Percentiles rank a stretch among this genome's conserved stretches.
Evolutionary conservation across 139 green algal species (phyloP).

Genomic region (Volvox africanus): DNA sequence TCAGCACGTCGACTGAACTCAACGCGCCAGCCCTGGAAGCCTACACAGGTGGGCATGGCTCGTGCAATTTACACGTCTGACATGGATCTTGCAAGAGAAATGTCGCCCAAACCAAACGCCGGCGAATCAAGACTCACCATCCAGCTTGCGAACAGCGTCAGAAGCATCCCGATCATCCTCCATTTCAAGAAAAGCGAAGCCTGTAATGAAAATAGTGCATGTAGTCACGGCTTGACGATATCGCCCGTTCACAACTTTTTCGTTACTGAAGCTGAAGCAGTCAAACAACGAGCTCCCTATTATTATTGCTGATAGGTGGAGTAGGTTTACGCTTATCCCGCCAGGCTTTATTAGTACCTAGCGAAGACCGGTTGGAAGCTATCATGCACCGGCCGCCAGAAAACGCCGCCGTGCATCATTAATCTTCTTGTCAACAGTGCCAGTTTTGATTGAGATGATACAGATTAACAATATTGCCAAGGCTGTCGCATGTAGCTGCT

Average conservation of each 20-base stretch:
- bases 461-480: neutral
- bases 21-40: slow-evolving; percentile 53
- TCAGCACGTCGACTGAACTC: slow-evolving; percentile 43
- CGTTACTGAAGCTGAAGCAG: too few species aligned
- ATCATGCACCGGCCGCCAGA: neutral
- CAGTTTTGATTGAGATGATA: neutral
- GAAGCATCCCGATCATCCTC: slow-evolving; percentile 64
- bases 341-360: too few species aligned
- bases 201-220: neutral
- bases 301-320: too few species aligned
- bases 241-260: too few species aligned
- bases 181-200: slow-evolving; percentile 46
- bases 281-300: too few species aligned
- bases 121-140: slow-evolving; percentile 35
- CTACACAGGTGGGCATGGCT: neutral
- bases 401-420: neutral
- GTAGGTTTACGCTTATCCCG: too few species aligned
- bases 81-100: too few species aligned
- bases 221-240: neutral
- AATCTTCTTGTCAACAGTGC: neutral
- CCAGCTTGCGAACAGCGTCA: slow-evolving; percentile 63
- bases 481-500: too few species aligned
- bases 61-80: too few species aligned
- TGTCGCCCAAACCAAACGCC: too few species aligned
- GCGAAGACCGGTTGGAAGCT: too few species aligned